Evolutionary conservation across 2,329 filamentous ascomycete genomes (phyloP), one percentile per base, ranked within the genome.

Genomic region (Metarhizium robertsii): DNA sequence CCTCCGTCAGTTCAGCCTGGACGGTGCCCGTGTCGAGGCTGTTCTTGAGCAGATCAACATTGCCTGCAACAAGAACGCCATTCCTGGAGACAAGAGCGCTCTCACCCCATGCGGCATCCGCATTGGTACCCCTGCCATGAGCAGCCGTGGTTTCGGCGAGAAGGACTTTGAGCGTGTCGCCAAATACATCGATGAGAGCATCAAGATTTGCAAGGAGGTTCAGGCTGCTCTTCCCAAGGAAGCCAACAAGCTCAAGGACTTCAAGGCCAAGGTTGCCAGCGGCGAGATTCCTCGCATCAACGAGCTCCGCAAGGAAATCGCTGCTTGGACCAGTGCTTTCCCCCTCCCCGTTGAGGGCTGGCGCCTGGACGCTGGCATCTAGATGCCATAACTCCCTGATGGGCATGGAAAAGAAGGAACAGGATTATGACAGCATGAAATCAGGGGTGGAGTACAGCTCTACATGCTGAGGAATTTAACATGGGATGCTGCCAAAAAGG

Each of bases 161-260:
- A 83, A 89, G 59, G 92, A 96, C 76, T 99, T 99, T 73, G 87
- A 90, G 77, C 85, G 88, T 64, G 92, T 99, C 60, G 92, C 87
- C 61, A 72, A 77, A 63, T 97, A 96, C 80, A 96, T 97, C 65
- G 90, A 95, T 72, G 80, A 86, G 68, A 82, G 85, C 72, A 88
- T 97, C 80, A 89, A 89, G 78, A 81, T 97, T 69, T 89, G 87
- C 81, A 90, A 91, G 82, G 85, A 92, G 69, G 80, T 95, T 65
- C 94, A 97, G 79, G 79, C 71, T 57, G 77, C 80, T 61, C 83
- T 97, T 29, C 92, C 94, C 72, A 96, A 96, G 85, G 88, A 94
- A 75, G 90, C 90, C 68, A 99, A 97, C 85, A 96, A 95, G 85
- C 89, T 95, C 73, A 97, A 97, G 86, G 94, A 99, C 80, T 97